These are phyloP conservation scores for Leishmania lainsoni DNA, from an alignment of 208 protist genomes.

Conservation along the genomic window DNA sequence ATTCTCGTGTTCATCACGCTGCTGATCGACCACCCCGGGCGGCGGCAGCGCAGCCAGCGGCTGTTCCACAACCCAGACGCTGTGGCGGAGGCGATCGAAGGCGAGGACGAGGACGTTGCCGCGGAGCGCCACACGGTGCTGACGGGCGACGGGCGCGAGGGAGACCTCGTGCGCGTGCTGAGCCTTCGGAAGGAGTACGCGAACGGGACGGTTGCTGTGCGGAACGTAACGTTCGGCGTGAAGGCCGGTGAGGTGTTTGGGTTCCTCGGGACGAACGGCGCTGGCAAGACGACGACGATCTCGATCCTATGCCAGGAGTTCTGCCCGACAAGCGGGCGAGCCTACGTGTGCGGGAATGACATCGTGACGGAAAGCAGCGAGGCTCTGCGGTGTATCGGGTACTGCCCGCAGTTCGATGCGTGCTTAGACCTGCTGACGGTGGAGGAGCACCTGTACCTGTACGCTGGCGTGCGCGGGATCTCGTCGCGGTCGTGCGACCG, in stretches of 20 bases:
- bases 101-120: slow-evolving; percentile 47
- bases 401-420: slow-evolving; percentile 95
- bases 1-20: slow-evolving; percentile 36
- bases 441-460: slow-evolving; percentile 76
- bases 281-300: slow-evolving; percentile 87
- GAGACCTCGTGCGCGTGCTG: slow-evolving; percentile 53
- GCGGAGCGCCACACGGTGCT: slow-evolving; percentile 36
- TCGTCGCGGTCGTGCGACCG: slow-evolving; percentile 8
- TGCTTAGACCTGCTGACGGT: slow-evolving; percentile 89
- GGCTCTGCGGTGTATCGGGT: slow-evolving; percentile 68
- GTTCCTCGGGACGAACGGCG: slow-evolving; percentile 90
- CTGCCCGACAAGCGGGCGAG: slow-evolving; percentile 62
- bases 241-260: slow-evolving; percentile 78
- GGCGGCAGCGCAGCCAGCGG: slow-evolving; percentile 28
- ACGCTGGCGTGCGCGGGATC: slow-evolving; percentile 38
- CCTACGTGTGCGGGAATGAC: slow-evolving; percentile 60
- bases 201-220: slow-evolving; percentile 72
- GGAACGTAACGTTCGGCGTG: slow-evolving; percentile 74
- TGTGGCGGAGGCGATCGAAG: slow-evolving; percentile 28
- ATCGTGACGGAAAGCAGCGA: slow-evolving; percentile 46
- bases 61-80: slow-evolving; percentile 40
- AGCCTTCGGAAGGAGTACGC: slow-evolving; percentile 67
- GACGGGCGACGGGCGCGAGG: slow-evolving; percentile 3
- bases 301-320: slow-evolving; percentile 82
- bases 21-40: slow-evolving; percentile 41